A percentile compares a stretch with the other conserved stretches of the same genome.
phyloP scores from a whole-genome alignment of 257 asterid species.

The Solanum ossicruentum region DNA sequence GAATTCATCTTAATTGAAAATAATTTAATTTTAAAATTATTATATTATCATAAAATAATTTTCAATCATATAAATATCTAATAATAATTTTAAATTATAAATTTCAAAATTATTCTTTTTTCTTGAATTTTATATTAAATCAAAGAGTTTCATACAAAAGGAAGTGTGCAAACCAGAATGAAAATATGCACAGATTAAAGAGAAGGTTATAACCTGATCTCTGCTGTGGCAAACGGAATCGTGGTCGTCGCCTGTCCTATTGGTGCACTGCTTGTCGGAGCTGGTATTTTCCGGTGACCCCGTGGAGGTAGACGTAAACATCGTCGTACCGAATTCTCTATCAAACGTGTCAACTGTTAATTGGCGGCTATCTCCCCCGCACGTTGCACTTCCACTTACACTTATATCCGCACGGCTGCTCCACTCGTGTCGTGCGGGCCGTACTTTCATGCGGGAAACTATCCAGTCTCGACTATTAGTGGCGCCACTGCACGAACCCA shows the following conservation, averaged over 20 bases:
- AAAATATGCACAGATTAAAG: not conserved
- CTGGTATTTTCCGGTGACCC: slow-evolving; percentile 74
- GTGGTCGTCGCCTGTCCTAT: slow-evolving; percentile 42
- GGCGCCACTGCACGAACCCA: slow-evolving; percentile 55
- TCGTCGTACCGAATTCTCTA: slow-evolving; percentile 23
- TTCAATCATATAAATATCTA: too few species aligned
- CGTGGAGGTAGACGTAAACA: slow-evolving; percentile 39
- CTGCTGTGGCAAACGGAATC: slow-evolving; percentile 53
- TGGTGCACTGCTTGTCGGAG: slow-evolving; percentile 52
- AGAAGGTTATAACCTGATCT: slow-evolving; percentile 20
- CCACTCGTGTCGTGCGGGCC: not conserved
- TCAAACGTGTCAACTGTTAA: slow-evolving; percentile 38
- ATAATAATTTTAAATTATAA: too few species aligned
- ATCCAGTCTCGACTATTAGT: not conserved
- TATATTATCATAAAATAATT: too few species aligned
- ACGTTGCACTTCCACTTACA: slow-evolving; percentile 43
- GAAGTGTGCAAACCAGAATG: not conserved
- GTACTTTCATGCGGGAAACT: slow-evolving; percentile 2
- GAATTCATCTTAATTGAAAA: too few species aligned
- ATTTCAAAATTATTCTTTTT: too few species aligned
- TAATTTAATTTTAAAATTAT: too few species aligned
- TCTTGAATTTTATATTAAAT: too few species aligned
- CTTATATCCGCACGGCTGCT: slow-evolving; percentile 22
- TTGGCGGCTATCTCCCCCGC: slow-evolving; percentile 40
- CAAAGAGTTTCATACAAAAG: too few species aligned